Conservation (phyloP, 2,329 filamentous ascomycete species). For the Spiromastix sp. region DNA sequence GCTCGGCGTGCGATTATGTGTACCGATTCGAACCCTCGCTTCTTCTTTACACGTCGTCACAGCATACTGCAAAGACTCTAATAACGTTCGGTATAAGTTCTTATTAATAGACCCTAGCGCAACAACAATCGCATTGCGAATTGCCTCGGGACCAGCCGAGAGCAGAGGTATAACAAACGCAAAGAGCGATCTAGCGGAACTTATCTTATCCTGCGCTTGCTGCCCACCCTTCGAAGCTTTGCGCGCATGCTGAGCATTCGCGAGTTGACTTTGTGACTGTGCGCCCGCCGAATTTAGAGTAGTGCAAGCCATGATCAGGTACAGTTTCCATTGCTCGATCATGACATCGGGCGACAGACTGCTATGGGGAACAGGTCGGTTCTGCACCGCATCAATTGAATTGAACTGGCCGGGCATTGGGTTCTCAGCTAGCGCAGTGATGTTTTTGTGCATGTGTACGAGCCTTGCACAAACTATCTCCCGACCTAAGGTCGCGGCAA, state of each 20-base stretch:
- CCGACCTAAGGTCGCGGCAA: slow-evolving; percentile 79
- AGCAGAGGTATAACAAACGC: slow-evolving; percentile 83
- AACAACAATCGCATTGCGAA: slow-evolving; percentile 81
- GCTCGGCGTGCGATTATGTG: slow-evolving; percentile 74
- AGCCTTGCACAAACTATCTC: slow-evolving; percentile 89
- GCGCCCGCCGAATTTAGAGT: slow-evolving; percentile 77
- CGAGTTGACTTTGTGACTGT: slow-evolving; percentile 47
- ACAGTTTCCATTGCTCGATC: slow-evolving; percentile 96
- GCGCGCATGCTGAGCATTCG: slow-evolving; percentile 62
- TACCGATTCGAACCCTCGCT: slow-evolving; percentile 63
- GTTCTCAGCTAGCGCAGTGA: slow-evolving; percentile 66
- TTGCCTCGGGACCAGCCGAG: slow-evolving; percentile 65
- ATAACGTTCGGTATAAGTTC: slow-evolving; percentile 79
- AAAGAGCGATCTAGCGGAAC: slow-evolving; percentile 81
- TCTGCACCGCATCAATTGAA: slow-evolving; percentile 25
- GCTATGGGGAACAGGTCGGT: slow-evolving; percentile 37
- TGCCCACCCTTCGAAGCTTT: slow-evolving; percentile 63
- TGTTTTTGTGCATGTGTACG: slow-evolving; percentile 81
- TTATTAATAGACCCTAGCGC: slow-evolving; percentile 92
- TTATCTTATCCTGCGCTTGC: slow-evolving; percentile 64
- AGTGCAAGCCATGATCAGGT: slow-evolving; percentile 93
- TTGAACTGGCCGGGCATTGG: slow-evolving; percentile 15
- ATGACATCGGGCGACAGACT: slow-evolving; percentile 60
- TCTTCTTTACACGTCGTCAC: slow-evolving; percentile 82
- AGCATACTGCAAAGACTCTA: slow-evolving; percentile 82